These are phyloP conservation scores for Phialophora macrospora DNA, from an alignment of 2,329 filamentous ascomycete species.

Conservation along the genomic window DNA sequence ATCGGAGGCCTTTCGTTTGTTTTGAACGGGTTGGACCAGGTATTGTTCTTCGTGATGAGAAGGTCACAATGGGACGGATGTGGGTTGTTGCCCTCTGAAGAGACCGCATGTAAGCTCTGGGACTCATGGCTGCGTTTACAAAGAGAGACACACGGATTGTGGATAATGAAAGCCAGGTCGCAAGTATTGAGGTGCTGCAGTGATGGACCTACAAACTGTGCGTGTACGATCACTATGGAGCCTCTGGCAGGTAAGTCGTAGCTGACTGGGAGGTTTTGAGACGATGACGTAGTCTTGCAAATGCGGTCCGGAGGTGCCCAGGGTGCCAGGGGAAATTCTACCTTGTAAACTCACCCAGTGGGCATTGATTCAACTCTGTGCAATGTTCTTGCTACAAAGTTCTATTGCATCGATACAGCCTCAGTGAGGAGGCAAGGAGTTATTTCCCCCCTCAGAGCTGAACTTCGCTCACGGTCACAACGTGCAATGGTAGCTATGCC, in stretches of 20 bases:
- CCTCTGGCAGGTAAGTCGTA: background rate
- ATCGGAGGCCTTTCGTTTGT: background rate
- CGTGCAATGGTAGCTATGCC: background rate
- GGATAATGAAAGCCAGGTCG: background rate
- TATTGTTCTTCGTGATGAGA: constrained; percentile 7
- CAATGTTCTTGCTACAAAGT: background rate
- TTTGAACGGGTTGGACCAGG: constrained; percentile 1
- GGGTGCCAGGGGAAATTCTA: background rate
- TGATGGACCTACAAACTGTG: background rate
- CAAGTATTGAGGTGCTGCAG: constrained; percentile 7
- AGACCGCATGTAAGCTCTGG: constrained; percentile 5
- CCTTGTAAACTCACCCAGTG: background rate
- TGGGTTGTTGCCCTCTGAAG: constrained; percentile 1
- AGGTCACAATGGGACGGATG: background rate
- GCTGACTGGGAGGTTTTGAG: background rate
- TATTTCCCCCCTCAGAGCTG: background rate
- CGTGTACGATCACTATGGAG: background rate
- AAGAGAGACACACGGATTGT: background rate
- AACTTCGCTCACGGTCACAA: background rate
- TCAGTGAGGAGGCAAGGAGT: no score
- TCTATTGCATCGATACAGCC: background rate
- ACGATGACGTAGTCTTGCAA: background rate
- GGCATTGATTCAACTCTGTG: background rate
- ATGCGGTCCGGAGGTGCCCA: background rate
- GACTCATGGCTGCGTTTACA: constrained; percentile 10